Evolutionary conservation across 768 basidiomycete species (phyloP).

Genomic region (Boletus patriciae): DNA sequence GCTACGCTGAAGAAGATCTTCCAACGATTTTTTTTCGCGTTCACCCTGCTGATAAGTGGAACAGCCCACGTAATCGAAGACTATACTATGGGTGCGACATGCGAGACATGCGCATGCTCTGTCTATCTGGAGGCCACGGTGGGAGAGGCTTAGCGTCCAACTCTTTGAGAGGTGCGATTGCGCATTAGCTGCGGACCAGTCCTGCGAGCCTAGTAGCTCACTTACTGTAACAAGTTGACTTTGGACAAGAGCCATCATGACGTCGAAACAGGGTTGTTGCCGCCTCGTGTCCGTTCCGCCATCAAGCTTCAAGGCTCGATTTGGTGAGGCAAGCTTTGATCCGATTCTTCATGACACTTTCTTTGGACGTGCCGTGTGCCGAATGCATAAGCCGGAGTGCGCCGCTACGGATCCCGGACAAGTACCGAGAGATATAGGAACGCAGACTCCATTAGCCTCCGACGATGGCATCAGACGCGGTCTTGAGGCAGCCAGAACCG

Average conservation of each 20-base stretch:
- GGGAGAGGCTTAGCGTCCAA: neutral
- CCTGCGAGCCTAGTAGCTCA: neutral
- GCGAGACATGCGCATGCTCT: neutral
- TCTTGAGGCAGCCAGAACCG: neutral
- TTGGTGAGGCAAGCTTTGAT: conserved; percentile 6
- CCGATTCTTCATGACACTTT: conserved; percentile 5
- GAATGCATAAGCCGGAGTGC: neutral
- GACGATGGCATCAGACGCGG: neutral
- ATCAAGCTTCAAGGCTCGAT: conserved; percentile 5
- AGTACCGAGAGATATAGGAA: conserved; percentile 10
- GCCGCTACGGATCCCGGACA: conserved; percentile 3
- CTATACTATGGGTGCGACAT: neutral
- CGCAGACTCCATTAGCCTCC: conserved; percentile 14
- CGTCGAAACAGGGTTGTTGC: neutral
- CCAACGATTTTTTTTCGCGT: neutral
- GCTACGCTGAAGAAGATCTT: neutral
- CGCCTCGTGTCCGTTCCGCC: conserved; percentile 1
- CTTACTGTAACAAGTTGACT: neutral
- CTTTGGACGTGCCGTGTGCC: neutral
- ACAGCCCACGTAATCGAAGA: conserved; percentile 23
- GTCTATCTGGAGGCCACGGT: neutral
- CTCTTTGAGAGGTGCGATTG: neutral
- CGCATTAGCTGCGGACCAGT: neutral
- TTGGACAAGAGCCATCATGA: neutral
- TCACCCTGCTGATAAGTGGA: conserved; percentile 2